These are phyloP conservation scores for Dendrobium huoshanense DNA, from an alignment of 106 monocot species.

Conservation along the genomic window DNA sequence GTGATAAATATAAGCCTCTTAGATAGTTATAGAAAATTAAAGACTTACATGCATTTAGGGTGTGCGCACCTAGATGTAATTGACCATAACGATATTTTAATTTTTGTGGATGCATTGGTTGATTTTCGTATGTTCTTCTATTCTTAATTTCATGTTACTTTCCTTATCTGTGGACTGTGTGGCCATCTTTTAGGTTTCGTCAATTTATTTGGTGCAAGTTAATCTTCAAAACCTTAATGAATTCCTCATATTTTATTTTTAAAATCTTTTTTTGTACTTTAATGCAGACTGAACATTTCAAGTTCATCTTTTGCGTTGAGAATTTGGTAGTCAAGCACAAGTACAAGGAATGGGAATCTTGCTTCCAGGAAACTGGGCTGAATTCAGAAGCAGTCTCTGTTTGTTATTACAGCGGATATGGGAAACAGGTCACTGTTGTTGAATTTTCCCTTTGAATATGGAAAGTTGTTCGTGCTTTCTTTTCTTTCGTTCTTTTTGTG, in stretches of 20 bases:
- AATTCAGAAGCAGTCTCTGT: constrained; percentile 44
- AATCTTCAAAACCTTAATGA: not conserved
- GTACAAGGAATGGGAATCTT: constrained; percentile 73
- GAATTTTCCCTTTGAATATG: not conserved
- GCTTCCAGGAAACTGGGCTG: constrained; percentile 61
- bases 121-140: not conserved
- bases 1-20: too few relatives aligned
- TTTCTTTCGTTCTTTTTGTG: not conserved
- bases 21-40: too few relatives aligned
- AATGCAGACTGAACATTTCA: constrained; percentile 70
- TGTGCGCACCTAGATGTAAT: too few relatives aligned
- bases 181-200: not conserved
- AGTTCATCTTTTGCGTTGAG: constrained; percentile 87
- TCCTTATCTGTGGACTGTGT: not conserved
- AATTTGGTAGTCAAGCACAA: constrained; percentile 45
- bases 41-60: too few relatives aligned
- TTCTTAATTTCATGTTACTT: not conserved
- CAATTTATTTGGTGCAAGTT: not conserved
- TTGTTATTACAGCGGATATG: constrained; percentile 55
- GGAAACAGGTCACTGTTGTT: constrained; percentile 44
- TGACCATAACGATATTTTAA: not conserved
- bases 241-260: not conserved
- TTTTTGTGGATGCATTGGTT: not conserved
- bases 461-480: not conserved
- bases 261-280: constrained; percentile 1